A percentile compares a stretch with the other conserved stretches of the same genome.
Evolutionary conservation across 257 asterid species (phyloP).

Genomic region (Petunia axillaris): DNA sequence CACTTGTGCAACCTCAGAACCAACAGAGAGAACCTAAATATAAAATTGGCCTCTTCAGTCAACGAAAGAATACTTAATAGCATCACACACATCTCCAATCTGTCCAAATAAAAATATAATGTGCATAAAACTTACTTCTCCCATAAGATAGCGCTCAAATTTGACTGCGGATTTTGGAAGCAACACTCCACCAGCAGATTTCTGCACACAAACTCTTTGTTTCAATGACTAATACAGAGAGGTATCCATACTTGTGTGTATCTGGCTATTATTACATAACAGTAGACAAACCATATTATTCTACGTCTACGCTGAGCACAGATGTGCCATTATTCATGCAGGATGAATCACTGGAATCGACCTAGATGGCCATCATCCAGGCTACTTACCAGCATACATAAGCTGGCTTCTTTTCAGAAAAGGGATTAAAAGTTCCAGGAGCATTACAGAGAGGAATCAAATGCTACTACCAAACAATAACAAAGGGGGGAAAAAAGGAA

Average conservation of each 20-base stretch:
- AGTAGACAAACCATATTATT: background rate
- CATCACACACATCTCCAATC: background rate
- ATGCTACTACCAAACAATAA: background rate
- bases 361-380: background rate
- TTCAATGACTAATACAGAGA: slow-evolving; percentile 19
- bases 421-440: background rate
- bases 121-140: slow-evolving; percentile 64
- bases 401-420: no score
- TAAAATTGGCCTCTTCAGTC: background rate
- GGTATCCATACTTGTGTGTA: background rate
- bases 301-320: background rate
- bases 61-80: background rate
- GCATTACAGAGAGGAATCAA: background rate
- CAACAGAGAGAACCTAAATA: slow-evolving; percentile 71
- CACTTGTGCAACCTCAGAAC: slow-evolving; percentile 67
- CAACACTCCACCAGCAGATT: slow-evolving; percentile 94
- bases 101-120: background rate
- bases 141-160: slow-evolving; percentile 84
- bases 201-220: slow-evolving; percentile 46
- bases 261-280: background rate
- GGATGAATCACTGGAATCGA: background rate
- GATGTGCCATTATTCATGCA: background rate
- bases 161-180: slow-evolving; percentile 90
- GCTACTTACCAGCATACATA: no score
- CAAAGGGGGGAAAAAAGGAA: background rate